Base-by-base conservation (phyloP, 106 monocot species). In the Agapanthus africanus region DNA sequence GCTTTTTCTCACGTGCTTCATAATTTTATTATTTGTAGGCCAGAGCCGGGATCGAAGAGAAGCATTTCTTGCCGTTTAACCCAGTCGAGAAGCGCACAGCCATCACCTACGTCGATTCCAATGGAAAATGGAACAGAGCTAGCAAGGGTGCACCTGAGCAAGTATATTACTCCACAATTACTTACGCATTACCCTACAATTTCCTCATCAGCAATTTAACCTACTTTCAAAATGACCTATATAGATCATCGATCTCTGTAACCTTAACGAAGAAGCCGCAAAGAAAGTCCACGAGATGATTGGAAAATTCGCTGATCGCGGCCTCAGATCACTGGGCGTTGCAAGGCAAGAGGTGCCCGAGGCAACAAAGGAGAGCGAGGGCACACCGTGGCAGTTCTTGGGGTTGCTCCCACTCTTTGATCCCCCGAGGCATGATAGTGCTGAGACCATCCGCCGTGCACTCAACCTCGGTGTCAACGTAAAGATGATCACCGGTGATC, bases 391-490 rank as follows among this genome's bases (percentile, higher is more conserved):
- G 88, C 70, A 74, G 37, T 88, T 88, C 68, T 38, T 88, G 15
- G 88, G 81, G 19, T 57, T 88, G 7, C 77, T 84, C 46, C 88
- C 88, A 25, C 85, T 88, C 18, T 88, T 88, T 51, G 85, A 88
- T 30, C 88, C 85, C 21, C 88, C 81, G 26, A 78, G 88, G 46
- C 88, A 82, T 31, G 88, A 88, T 73, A 88, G 88, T 40, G 84
- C 81, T 14, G 81, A 84, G 66, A 88, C 88, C 35, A 88, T 84
- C 44, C 75, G 69, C 21, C 52, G 79, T 14, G 88, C 88, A 32
- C 84, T 88, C n/a, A 76, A 82, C 44, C 84, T 88, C 7, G 88
- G 85, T 23, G 88, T 88, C 5, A 88, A 88, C 39, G 88, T 88
- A 19, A 88, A 82, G 74, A 85, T 82, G 79, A 85, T 89, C 50